Base-by-base conservation (phyloP, 345 rosid genomes). In the Passiflora organensis region DNA sequence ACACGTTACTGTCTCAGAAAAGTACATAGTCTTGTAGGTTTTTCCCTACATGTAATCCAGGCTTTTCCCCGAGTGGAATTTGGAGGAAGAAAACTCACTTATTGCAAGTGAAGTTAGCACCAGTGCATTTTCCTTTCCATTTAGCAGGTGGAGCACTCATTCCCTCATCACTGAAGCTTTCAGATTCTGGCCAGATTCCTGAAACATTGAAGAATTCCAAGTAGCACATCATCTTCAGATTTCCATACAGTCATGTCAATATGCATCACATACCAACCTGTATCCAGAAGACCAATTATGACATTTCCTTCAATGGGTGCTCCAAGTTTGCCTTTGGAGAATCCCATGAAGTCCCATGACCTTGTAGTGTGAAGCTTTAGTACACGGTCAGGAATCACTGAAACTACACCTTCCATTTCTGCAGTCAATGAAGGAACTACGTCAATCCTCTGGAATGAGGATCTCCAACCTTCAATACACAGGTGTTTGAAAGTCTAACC, bases 151-250 rank as follows among this genome's bases (percentile, higher is more conserved):
- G 57, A 32, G 72, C 43, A 13, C 62, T 55, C 55, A 54, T 58
- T 41, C 57, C 61, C 15, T 25, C 19, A 20, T 64, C 70, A 1
- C 16, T 64, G 51, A 70, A 70, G 58, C 74, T 70, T 1, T 32
- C 44, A 1, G 65, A 54, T 59, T 70, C 76, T 1, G 68, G 71
- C 76, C 68, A 71, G 38, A 66, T 54, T 66, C 72, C 74, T 61
- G 19, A 6, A 4, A 17, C 10, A 24, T 32, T 4, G 12, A 21
- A 62, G 44, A 32, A n/a, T 44, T 12, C 36, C 17, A 11, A 36
- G 22, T 2, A 17, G 36, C 21, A 28, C 10, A 19, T 51, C 18
- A 11, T 16, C 34, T 34, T 15, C n/a, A 17, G 15, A 4, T 13
- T 51, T 28, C 25, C 2, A 17, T n/a, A 19, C 20, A 1, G 9